Base-by-base conservation (phyloP, 805 yeast genomes). In the Helenozyma rhizophorensis region DNA sequence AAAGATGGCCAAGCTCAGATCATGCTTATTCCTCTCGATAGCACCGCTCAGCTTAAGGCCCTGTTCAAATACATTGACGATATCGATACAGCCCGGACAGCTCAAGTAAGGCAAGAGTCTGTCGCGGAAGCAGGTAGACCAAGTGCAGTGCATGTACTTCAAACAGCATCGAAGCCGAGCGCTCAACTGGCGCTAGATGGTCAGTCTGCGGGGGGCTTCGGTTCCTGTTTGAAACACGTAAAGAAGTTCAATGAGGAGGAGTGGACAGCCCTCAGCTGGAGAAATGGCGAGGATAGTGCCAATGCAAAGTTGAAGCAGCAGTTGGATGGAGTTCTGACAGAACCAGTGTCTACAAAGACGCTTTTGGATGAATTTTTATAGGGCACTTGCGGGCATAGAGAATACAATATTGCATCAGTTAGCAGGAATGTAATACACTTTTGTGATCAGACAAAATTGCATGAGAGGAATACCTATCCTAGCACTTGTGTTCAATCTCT, bases 21-120 rank as follows among this genome's bases (percentile, higher is more conserved):
- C 6, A 76, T 83, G 30, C 55, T 90, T 39, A 58, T 75, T 1
- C 84, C 90, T 1, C 66, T 89, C 2, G 72, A 76, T 22, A 69
- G 77, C 14, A 75, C 83, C 0, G 75, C 82, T 0, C 97, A 90
- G 56, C 56, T 93, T 39, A 72, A 96, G 45, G 93, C 97, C 2
- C 73, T 74, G 47, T 86, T 93, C 60, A 74, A 72, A 43, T 85
- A 89, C 52, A 76, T 88, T 26, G 95, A 88, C 53, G 78, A 71
- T 41, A 51, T 59, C 39, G 75, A 69, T 37, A 63, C 63, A 36
- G 69, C 61, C 34, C 71, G 65, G 62, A 67, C 49, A 33, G 62
- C 39, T 36, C 65, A 46, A 42, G 58, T 51, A 36, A 59, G 44
- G 51, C 65, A 66, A 28, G 70, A 69, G 25, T 45, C 58, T 6